Percentiles rank a stretch among this genome's conserved stretches.
These are phyloP conservation scores for Aeminium ludgeri DNA, from an alignment of 495 filamentous ascomycete genomes.

Conservation along the genomic window DNA sequence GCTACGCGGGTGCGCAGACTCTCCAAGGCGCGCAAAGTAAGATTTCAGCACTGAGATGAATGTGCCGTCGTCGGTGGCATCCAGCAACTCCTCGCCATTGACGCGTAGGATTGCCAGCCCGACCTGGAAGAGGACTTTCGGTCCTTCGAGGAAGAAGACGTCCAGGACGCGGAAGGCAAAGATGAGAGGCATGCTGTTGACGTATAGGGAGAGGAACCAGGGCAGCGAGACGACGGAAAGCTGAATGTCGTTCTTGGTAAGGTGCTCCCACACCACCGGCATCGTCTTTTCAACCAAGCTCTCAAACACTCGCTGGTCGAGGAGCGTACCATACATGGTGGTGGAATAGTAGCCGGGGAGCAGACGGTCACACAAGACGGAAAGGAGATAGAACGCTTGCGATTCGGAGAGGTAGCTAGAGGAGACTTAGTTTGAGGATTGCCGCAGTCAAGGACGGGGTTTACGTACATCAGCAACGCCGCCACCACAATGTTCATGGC, in stretches of 20 bases:
- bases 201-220: constrained; percentile 95
- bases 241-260: constrained; percentile 87
- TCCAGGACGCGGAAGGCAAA: constrained; percentile 94
- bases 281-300: constrained; percentile 95
- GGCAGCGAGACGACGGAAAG: constrained; percentile 95
- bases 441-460: not conserved
- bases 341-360: constrained; percentile 93
- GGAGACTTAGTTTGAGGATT: not conserved
- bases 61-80: constrained; percentile 85
- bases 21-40: constrained; percentile 84
- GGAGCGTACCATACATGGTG: constrained; percentile 94
- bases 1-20: constrained; percentile 87
- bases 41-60: constrained; percentile 92
- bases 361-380: constrained; percentile 78
- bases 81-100: constrained; percentile 92
- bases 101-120: constrained; percentile 91
- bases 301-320: constrained; percentile 95
- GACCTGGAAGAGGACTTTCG: constrained; percentile 93
- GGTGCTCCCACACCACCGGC: constrained; percentile 95
- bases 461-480: constrained; percentile 63
- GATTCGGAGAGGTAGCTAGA: constrained; percentile 83
- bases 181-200: constrained; percentile 96
- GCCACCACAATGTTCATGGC: constrained; percentile 99
- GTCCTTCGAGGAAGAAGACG: constrained; percentile 95
- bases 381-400: constrained; percentile 90